These are phyloP conservation scores for Cryphonectria carpinicola DNA, from an alignment of 2,329 filamentous ascomycete genomes.

Conservation along the genomic window DNA sequence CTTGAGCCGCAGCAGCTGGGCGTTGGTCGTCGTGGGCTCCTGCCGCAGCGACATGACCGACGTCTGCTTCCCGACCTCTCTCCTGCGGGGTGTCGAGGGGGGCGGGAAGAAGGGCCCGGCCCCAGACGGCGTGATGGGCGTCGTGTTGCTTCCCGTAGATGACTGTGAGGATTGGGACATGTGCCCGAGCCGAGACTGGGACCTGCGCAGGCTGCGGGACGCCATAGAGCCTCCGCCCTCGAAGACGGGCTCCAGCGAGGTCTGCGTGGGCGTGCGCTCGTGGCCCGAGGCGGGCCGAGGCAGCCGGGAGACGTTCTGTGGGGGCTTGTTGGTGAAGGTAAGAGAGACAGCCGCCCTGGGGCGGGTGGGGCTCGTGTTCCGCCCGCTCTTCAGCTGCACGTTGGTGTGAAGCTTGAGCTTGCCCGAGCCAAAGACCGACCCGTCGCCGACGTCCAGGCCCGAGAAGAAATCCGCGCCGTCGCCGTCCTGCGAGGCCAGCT, in stretches of 20 bases:
- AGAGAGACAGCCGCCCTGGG: constrained; percentile 79
- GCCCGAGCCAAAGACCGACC: constrained; percentile 76
- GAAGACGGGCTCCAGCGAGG: constrained; percentile 87
- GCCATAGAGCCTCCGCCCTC: constrained; percentile 79
- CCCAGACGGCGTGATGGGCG: constrained; percentile 57
- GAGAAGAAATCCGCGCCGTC: constrained; percentile 80
- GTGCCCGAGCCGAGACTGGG: constrained; percentile 71
- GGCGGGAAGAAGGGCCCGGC: constrained; percentile 54
- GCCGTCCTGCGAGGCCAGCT: constrained; percentile 35
- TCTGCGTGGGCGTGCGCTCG: constrained; percentile 68
- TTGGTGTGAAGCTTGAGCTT: constrained; percentile 90
- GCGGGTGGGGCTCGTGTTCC: constrained; percentile 70
- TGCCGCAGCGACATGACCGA: constrained; percentile 58
- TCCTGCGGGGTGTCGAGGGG: constrained; percentile 63
- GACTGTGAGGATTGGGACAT: constrained; percentile 70
- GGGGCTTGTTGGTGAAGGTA: constrained; percentile 85
- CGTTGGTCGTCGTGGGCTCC: constrained; percentile 67
- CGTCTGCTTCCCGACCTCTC: constrained; percentile 60
- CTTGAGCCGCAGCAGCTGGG: constrained; percentile 68
- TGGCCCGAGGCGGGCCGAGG: constrained; percentile 72
- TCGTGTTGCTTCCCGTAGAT: constrained; percentile 53
- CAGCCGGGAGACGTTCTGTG: constrained; percentile 66
- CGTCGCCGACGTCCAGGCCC: constrained; percentile 84
- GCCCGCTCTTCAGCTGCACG: constrained; percentile 79
- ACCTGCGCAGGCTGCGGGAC: constrained; percentile 58